Base-by-base conservation (phyloP, 768 basidiomycete species). In the Trametes villosa region DNA sequence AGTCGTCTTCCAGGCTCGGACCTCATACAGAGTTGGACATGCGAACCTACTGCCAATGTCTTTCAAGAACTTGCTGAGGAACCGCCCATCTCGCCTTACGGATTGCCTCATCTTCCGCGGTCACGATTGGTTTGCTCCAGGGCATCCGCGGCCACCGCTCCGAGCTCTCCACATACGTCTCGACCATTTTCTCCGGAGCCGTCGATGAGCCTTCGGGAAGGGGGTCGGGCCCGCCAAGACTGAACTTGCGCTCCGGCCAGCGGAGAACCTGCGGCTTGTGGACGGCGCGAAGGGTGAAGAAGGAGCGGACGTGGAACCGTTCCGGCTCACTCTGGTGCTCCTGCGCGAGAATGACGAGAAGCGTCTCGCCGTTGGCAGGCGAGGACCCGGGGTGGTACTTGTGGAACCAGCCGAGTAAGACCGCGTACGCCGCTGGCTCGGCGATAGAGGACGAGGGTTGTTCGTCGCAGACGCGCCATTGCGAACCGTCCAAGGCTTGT, bases 251-350 rank as follows among this genome's bases (percentile, higher is more conserved):
- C 36, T 53, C 59, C 3, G 33, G 26, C 59, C 59, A 54, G 9
- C 22, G 24, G 15, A 60, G 45, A 11, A 60, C 59, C 4, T 20
- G 20, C 26, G 44, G 33, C 45, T 34, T 47, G n/a, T 53, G 30
- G 13, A 26, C 40, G 15, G 7, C 18, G 20, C 38, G 22, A 18
- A 60, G 46, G 13, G 13, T 24, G 24, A 54, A 54, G 46, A 54
- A 60, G n/a, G 59, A 53, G 5, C 46, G 52, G 8, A 60, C 31
- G 31, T 60, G 59, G 45, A 60, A 60, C 20, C 36, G 22, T 8
- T n/a, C 34, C 17, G 52, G 26, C 20, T 33, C 34, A 8, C 27
- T 3, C 36, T 12, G 22, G 29, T 54, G 45, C 45, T 60, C 45
- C 53, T 48, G 45, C 1, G 53, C 40, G 26, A 60, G 40, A 29